phyloP scores from a whole-genome alignment of 2,329 filamentous ascomycete species.

The Mycosphaerella arachidis region DNA sequence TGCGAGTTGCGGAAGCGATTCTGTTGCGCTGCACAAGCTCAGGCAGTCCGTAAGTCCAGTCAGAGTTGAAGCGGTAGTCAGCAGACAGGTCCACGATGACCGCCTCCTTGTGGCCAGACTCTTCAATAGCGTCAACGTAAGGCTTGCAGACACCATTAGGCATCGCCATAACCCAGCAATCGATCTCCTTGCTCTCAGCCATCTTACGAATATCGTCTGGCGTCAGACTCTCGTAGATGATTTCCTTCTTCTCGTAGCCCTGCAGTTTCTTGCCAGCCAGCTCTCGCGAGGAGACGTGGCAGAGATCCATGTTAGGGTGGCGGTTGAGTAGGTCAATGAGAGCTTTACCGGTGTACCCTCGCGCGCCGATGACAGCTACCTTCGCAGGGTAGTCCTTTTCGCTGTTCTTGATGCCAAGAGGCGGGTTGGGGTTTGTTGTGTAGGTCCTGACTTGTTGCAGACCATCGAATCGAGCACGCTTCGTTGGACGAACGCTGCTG shows the following conservation, averaged over 20 bases:
- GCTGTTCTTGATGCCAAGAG: constrained; percentile 80
- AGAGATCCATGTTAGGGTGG: constrained; percentile 85
- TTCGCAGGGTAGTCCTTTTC: constrained; percentile 74
- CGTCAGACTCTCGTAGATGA: constrained; percentile 85
- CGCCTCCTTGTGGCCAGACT: constrained; percentile 60
- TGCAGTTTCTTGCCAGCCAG: constrained; percentile 79
- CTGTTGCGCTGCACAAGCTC: constrained; percentile 74
- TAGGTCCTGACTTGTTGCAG: constrained; percentile 37
- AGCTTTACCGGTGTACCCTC: constrained; percentile 90
- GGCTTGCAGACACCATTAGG: constrained; percentile 94
- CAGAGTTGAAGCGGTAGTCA: constrained; percentile 83
- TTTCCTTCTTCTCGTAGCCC: constrained; percentile 85
- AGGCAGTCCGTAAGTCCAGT: constrained; percentile 86
- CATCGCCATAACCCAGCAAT: constrained; percentile 97
- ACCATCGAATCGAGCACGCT: constrained; percentile 9
- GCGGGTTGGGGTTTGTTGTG: constrained; percentile 82
- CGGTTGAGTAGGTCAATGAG: constrained; percentile 80
- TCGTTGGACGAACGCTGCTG: constrained; percentile 45
- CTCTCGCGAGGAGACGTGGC: constrained; percentile 89
- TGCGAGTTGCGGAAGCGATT: constrained; percentile 74
- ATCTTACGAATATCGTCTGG: constrained; percentile 82
- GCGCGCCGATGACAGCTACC: constrained; percentile 82
- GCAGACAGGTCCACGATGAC: constrained; percentile 93
- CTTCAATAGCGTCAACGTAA: constrained; percentile 81
- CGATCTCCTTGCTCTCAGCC: constrained; percentile 77